Base-by-base conservation (phyloP, 1,139 yeast species). In the Hemisphaericaspora lyxosophila region DNA sequence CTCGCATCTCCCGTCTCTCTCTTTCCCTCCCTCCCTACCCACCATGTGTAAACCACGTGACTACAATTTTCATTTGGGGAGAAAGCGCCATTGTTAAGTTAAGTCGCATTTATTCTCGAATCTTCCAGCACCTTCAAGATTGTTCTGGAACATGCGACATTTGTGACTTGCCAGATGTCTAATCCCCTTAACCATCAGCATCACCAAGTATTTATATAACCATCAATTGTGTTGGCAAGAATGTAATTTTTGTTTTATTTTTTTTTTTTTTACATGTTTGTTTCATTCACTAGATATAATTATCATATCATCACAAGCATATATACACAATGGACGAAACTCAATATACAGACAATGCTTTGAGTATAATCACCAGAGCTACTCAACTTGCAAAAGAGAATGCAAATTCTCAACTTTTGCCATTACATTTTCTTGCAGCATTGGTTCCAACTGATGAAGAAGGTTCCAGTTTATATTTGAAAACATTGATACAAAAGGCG, bases 291-390 rank as follows among this genome's bases (percentile, higher is more conserved):
- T n/a, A n/a, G n/a, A n/a, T n/a, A n/a, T n/a, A n/a, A n/a, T n/a
- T 24, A 11, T 3, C n/a, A 24, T 4, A 24, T n/a, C 9, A 24
- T 6, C 6, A 24, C 26, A 26, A 15, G 9, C n/a, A n/a, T 28
- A 28, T 15, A 27, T 18, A 28, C 23, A 36, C 23, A 38, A 71
- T 72, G 77, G 77, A 81, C 58, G 83, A 84, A 60, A 70, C 89
- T 40, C 86, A 83, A 70, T 85, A 88, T 53, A 92, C 99, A 44
- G 97, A 94, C 60, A 86, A 94, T 64, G 97, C 97, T 35, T 78
- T 87, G 54, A 81, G 77, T 45, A 79, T 90, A 47, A 74, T 94
- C 36, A 83, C 85, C 52, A 75, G 78, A 55, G 95, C 97, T 39
- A 79, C 82, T 44, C 79, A 84, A 57, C 65, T 92, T 46, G 96